Conservation (phyloP, 1,284 basidiomycete genomes). For the Tausonia pullulans region DNA sequence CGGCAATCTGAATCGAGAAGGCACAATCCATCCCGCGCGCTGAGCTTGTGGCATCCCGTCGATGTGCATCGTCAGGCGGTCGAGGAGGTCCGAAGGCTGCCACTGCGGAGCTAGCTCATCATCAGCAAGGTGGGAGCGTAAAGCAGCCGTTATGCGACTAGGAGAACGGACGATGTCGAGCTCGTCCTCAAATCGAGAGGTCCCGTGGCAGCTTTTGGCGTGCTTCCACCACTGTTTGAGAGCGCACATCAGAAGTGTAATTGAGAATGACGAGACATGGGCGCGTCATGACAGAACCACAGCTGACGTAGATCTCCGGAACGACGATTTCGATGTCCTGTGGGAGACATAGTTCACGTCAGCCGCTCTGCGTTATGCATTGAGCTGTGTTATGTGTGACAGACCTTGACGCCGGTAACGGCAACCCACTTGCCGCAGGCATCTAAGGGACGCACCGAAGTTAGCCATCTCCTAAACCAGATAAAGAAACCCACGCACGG, state of each 20-base stretch:
- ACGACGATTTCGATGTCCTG: background rate
- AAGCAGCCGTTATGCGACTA: background rate
- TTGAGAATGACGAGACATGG: no score
- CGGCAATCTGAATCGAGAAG: background rate
- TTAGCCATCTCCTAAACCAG: no score
- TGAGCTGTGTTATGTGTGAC: background rate
- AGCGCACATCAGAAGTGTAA: background rate
- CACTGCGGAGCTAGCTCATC: background rate
- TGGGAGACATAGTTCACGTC: background rate
- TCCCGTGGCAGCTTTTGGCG: conserved; percentile 5
- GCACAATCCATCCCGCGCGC: conserved; percentile 1
- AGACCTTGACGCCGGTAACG: no score
- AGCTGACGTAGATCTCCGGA: conserved; percentile 10
- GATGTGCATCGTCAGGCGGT: background rate
- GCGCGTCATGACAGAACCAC: background rate
- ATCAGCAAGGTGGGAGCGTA: background rate
- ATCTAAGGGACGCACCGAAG: background rate
- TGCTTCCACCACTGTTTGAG: background rate
- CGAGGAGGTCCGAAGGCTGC: background rate
- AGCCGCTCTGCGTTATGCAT: background rate
- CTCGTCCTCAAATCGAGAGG: background rate
- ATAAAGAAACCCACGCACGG: background rate
- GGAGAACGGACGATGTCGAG: conserved; percentile 2
- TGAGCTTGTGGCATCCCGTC: background rate
- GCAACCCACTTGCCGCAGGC: background rate